Base-by-base conservation (phyloP, 2,329 filamentous ascomycete species). In the Erysiphe neolycopersici region DNA sequence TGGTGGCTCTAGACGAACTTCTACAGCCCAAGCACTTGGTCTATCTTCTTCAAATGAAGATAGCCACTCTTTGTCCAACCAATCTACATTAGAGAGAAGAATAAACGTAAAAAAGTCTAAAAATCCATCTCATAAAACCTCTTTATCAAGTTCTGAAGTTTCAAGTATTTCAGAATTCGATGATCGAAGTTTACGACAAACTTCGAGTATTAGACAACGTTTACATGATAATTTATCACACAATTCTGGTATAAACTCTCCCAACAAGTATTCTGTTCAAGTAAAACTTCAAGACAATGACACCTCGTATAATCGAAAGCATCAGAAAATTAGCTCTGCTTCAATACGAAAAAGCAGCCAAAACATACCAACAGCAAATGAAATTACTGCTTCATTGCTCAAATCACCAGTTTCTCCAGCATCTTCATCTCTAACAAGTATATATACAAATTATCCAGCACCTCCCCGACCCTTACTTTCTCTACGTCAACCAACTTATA, bases 351-450 rank as follows among this genome's bases (percentile, higher is more conserved):
- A 55, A 37, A 62, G 59, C 49, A 59, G 62, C 38, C 54, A 60
- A 22, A 50, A 50, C 16, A 49, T 47, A 18, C 47, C 52, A 39
- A 58, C 52, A 39, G 54, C 55, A 42, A 57, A 56, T 13, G 52
- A 56, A 22, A 65, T 82, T 46, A 75, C 83, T 6, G 65, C 72
- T 38, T 78, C 82, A 42, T 81, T 82, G 46, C 67, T 98, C 48
- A 98, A 98, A 59, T 95, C 89, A 13, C 89, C 89, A 3, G 91
- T 83, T 3, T 92, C 85, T 26, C 79, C 84, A 43, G 69, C 75
- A 22, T 71, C 75, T 13, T 64, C 67, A 42, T 62, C 65, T 49
- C 74, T 69, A 54, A 64, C 93, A 53, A 92, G 82, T 22, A 84
- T 77, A 60, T 98, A 95, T 57, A 87, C 89, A 43, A 82, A 83